Percentiles rank a stretch among this genome's conserved stretches.
These are phyloP conservation scores for Penicillium thymicola DNA, from an alignment of 2,329 filamentous ascomycete species.

Conservation along the genomic window DNA sequence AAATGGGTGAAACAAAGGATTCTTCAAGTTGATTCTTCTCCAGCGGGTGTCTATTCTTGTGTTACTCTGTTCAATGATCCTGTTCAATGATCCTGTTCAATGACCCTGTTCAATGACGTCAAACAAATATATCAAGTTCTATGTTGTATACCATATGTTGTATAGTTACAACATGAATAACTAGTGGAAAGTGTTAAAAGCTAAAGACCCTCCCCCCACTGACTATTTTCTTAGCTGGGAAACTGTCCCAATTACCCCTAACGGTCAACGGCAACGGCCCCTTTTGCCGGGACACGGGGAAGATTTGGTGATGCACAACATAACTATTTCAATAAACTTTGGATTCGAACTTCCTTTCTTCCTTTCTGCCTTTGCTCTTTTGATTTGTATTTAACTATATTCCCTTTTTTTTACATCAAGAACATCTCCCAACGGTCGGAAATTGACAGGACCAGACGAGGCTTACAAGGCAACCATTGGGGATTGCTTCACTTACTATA, in stretches of 20 bases:
- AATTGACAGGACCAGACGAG: constrained; percentile 20
- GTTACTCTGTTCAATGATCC: background rate
- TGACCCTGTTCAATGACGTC: background rate
- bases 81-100: background rate
- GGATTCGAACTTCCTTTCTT: background rate
- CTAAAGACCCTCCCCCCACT: no score
- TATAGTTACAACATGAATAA: no score
- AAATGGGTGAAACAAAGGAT: background rate
- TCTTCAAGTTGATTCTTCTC: background rate
- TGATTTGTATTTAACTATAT: background rate
- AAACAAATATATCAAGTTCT: background rate
- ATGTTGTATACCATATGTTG: background rate
- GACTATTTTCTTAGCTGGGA: no score
- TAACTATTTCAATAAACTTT: constrained; percentile 1
- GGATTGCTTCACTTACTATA: constrained; percentile 9
- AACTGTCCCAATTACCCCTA: constrained; percentile 6
- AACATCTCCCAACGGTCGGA: constrained; percentile 9
- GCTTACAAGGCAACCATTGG: constrained; percentile 6
- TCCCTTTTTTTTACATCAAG: no score
- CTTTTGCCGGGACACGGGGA: constrained; percentile 15
- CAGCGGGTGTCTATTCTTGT: background rate
- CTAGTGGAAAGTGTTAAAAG: no score
- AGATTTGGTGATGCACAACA: constrained; percentile 21
- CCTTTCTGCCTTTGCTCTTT: constrained; percentile 1
- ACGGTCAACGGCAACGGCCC: constrained; percentile 21